A percentile compares a stretch with the other conserved stretches of the same genome.
These are phyloP conservation scores for Fusarium palustre DNA, from an alignment of 2,329 filamentous ascomycete genomes.

Conservation along the genomic window DNA sequence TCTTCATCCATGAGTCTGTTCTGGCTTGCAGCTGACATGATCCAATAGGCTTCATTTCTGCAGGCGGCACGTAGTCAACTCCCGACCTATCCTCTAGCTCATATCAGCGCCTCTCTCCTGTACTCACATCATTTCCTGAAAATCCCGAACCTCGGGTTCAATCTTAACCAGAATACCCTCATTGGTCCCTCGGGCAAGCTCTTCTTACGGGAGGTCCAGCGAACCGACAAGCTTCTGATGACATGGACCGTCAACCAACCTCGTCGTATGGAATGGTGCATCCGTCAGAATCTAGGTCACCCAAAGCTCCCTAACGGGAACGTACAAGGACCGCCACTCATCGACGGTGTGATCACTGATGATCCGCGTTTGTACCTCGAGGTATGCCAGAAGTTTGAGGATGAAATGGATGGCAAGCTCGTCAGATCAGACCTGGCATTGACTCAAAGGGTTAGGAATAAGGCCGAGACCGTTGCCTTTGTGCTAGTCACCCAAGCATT, in stretches of 20 bases:
- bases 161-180: conserved; percentile 76
- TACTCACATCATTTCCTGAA: conserved; percentile 78
- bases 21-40: conserved; percentile 5
- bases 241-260: conserved; percentile 90
- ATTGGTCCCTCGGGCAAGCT: conserved; percentile 73
- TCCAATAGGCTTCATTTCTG: conserved; percentile 73
- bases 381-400: conserved; percentile 61
- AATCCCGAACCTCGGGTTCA: conserved; percentile 78
- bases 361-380: conserved; percentile 77
- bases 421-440: conserved; percentile 21
- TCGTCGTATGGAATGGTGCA: conserved; percentile 83
- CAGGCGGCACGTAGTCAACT: conserved; percentile 71
- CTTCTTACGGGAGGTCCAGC: conserved; percentile 72
- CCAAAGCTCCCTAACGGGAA: conserved; percentile 45
- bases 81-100: conserved; percentile 71
- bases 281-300: conserved; percentile 57
- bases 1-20: neutral
- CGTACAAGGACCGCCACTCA: conserved; percentile 40
- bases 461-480: conserved; percentile 33
- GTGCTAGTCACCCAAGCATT: conserved; percentile 38
- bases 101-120: conserved; percentile 73
- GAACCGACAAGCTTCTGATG: conserved; percentile 68
- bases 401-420: conserved; percentile 49
- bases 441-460: conserved; percentile 21
- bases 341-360: conserved; percentile 90